These are phyloP conservation scores for Mortierella antarctica DNA, from an alignment of 192 early-diverging fungal genomes.

Conservation along the genomic window DNA sequence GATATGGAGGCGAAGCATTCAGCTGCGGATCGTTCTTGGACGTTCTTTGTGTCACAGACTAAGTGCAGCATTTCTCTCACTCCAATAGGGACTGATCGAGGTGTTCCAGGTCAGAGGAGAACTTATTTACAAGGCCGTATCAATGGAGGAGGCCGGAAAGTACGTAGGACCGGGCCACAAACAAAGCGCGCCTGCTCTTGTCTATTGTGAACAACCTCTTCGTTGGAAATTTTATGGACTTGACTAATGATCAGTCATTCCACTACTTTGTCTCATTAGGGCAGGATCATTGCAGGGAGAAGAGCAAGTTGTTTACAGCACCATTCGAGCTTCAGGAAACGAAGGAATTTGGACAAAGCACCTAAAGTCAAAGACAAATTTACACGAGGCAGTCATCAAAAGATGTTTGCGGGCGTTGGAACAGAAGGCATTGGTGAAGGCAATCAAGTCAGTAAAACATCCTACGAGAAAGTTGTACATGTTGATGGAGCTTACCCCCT, in stretches of 20 bases:
- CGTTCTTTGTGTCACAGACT: neutral
- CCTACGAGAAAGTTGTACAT: conserved; percentile 93
- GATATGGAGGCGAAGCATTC: too few species aligned
- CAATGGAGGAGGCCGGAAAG: conserved; percentile 43
- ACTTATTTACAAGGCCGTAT: conserved; percentile 40
- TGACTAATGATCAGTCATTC: neutral
- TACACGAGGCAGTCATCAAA: conserved; percentile 80
- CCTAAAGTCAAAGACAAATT: conserved; percentile 80
- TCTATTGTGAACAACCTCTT: neutral
- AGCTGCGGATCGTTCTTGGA: neutral
- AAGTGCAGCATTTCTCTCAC: neutral
- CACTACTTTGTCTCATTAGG: conserved; percentile 7
- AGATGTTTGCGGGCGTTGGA: conserved; percentile 85
- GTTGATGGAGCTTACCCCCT: conserved; percentile 84
- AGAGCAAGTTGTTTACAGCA: conserved; percentile 83
- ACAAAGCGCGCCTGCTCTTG: neutral
- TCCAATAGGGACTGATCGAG: conserved; percentile 31
- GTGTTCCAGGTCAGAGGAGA: conserved; percentile 41
- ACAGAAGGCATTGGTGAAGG: conserved; percentile 83
- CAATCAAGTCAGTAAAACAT: conserved; percentile 90
- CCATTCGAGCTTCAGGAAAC: conserved; percentile 83
- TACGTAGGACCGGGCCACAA: neutral
- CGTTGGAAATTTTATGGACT: neutral
- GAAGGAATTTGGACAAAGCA: conserved; percentile 89
- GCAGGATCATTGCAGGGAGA: conserved; percentile 65